These are phyloP conservation scores for Populus hybrid DNA, from an alignment of 441 rosid genomes.

Conservation along the genomic window DNA sequence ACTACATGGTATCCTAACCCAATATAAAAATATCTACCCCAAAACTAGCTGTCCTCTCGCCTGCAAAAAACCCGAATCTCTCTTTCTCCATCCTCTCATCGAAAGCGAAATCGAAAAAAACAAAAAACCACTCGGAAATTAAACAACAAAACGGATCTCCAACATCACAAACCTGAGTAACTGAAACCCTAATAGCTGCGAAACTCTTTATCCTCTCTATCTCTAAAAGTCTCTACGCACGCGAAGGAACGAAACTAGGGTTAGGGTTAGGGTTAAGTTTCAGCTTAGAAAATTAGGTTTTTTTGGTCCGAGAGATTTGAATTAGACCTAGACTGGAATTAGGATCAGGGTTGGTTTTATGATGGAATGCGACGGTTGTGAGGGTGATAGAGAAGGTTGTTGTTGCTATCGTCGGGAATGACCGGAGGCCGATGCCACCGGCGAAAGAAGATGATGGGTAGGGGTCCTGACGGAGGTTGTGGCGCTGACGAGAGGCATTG, in stretches of 20 bases:
- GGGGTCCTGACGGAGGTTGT: constrained; percentile 86
- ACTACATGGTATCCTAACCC: constrained; percentile 38
- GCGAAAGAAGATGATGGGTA: constrained; percentile 80
- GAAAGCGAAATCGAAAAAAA: constrained; percentile 21
- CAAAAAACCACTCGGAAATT: constrained; percentile 20
- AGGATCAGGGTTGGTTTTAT: background rate
- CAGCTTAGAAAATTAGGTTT: background rate
- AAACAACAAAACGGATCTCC: constrained; percentile 42
- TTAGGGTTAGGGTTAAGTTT: constrained; percentile 31
- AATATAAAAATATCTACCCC: constrained; percentile 22
- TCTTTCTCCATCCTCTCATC: constrained; percentile 26
- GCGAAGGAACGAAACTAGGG: constrained; percentile 16
- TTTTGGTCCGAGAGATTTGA: background rate
- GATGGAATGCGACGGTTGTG: constrained; percentile 44
- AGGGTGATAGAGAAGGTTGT: constrained; percentile 23
- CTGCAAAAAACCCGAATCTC: constrained; percentile 72
- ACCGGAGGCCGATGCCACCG: constrained; percentile 69
- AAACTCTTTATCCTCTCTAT: constrained; percentile 20
- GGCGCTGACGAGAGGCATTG: constrained; percentile 73
- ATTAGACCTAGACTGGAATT: background rate
- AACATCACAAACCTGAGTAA: constrained; percentile 41
- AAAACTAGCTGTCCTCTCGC: constrained; percentile 47
- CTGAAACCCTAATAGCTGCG: constrained; percentile 80
- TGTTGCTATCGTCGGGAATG: constrained; percentile 55
- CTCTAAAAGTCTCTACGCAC: background rate